These are phyloP conservation scores for Claviceps citrina DNA, from an alignment of 2,329 filamentous ascomycete species.

Conservation along the genomic window DNA sequence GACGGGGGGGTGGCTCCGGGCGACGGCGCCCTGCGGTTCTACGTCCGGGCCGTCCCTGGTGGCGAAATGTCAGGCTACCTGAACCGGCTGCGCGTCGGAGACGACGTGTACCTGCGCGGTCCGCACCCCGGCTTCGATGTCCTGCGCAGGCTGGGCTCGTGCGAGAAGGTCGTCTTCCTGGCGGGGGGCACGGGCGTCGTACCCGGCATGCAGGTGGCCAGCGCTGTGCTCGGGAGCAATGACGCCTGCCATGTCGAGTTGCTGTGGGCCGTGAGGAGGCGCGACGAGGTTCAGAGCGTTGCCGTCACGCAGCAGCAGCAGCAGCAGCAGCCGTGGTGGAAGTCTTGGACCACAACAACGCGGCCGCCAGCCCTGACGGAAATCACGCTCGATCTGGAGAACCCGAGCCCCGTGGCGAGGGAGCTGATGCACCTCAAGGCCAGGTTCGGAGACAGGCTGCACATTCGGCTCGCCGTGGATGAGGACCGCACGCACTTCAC, in stretches of 20 bases:
- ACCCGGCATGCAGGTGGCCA: conserved; percentile 68
- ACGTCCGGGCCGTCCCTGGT: conserved; percentile 61
- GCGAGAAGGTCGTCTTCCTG: conserved; percentile 54
- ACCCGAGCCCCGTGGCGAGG: conserved; percentile 36
- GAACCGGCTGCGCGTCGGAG: conserved; percentile 44
- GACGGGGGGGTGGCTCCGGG: no score
- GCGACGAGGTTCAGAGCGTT: conserved; percentile 31
- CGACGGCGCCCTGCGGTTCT: conserved; percentile 45
- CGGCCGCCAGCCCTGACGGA: conserved; percentile 8
- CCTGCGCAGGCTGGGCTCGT: conserved; percentile 15
- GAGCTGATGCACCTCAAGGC: conserved; percentile 49
- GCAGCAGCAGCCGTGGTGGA: conserved; percentile 12
- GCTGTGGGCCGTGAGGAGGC: conserved; percentile 62
- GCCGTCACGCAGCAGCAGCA: neutral
- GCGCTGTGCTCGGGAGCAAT: conserved; percentile 36
- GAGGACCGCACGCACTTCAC: conserved; percentile 56
- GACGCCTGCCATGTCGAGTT: conserved; percentile 40
- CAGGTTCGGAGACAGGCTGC: conserved; percentile 39
- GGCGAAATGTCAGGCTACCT: conserved; percentile 83
- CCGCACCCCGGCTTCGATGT: conserved; percentile 55
- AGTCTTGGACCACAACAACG: conserved; percentile 8
- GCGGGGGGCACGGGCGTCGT: conserved; percentile 89
- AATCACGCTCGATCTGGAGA: conserved; percentile 10
- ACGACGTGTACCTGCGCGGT: conserved; percentile 60
- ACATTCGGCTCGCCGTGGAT: conserved; percentile 66